Base-by-base conservation (phyloP, 2,329 filamentous ascomycete genomes). In the Colletotrichum siamense region DNA sequence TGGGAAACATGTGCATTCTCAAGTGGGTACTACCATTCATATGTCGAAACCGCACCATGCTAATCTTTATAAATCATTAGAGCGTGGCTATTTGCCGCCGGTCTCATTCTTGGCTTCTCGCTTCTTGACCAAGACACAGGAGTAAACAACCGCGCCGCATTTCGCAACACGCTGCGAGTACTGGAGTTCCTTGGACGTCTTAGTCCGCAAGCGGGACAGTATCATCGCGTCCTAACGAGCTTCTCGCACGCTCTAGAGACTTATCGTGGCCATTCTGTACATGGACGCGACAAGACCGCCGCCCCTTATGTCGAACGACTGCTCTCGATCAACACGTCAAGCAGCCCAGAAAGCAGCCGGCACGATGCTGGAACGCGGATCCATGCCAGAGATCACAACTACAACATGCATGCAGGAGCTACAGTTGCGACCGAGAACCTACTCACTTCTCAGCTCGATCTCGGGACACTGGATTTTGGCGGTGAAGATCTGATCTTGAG, bases 1-100 rank as follows among this genome's bases (percentile, higher is more conserved):
- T 89, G 15, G 86, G 86, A 10, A 92, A 92, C 71, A 91, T 92
- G 90, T 90, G 89, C 52, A 88, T 92, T 7, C 82, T 92, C 71
- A 92, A 92, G 90, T 91, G 81, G 82, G 88, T 78, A 34, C 5
- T 32, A 44, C 16, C 9, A 8, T 22, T 18, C 6, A 13, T 8
- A 1, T 32, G 1, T 24, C 6, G 34, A 28, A 18, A 8, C 0
- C 8, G 39, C 8, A 28, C 39, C 12, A 26, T 22, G 7, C 5
- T 36, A 9, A 18, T 7, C n/a, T 12, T 2, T 0, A n/a, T 22
- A 4, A 22, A 49, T 4, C 18, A 2, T 0, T 0, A 66, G 70
- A 2, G 65, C 59, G 0, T 76, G 70, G 71, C 28, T 91, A 0
- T 92, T 92, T 72, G 89, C 90, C 0, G 89, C 91, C 3, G 91